Evolutionary conservation across 2,329 filamentous ascomycete species (phyloP).

Genomic region (Chalara sp.): DNA sequence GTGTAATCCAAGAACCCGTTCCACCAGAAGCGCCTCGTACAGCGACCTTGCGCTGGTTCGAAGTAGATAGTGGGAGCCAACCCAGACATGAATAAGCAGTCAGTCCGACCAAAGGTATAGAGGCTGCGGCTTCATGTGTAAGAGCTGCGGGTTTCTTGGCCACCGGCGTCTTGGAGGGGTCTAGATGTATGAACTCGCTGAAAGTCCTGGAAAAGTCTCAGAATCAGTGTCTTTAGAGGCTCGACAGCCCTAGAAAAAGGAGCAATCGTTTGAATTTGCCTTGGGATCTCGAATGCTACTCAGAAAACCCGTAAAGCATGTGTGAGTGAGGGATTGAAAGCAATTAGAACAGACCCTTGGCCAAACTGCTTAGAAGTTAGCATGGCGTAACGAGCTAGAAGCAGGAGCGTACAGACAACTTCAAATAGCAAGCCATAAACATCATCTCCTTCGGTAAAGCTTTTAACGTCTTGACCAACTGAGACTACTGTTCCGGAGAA

Average conservation of each 20-base stretch:
- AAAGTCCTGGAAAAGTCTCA: slow-evolving; percentile 12
- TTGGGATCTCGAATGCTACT: too few species aligned
- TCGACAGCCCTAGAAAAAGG: too few species aligned
- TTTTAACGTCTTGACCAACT: slow-evolving; percentile 26
- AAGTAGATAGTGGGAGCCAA: slow-evolving; percentile 17
- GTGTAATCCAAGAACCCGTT: slow-evolving; percentile 22
- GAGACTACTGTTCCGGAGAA: slow-evolving; percentile 27
- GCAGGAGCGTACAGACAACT: neutral
- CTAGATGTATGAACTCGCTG: slow-evolving; percentile 21
- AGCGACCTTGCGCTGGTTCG: slow-evolving; percentile 16
- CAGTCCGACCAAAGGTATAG: slow-evolving; percentile 35
- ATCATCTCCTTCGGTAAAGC: slow-evolving; percentile 29
- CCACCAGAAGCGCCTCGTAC: slow-evolving; percentile 23
- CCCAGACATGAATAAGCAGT: slow-evolving; percentile 30
- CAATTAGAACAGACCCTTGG: slow-evolving; percentile 7
- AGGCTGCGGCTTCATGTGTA: slow-evolving; percentile 36
- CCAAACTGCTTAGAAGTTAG: slow-evolving; percentile 16
- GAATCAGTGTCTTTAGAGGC: too few species aligned
- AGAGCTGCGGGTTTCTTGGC: slow-evolving; percentile 33
- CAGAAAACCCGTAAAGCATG: too few species aligned
- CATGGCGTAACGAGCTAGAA: too few species aligned
- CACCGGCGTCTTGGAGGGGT: slow-evolving; percentile 18
- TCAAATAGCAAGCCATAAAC: slow-evolving; percentile 28
- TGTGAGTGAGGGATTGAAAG: too few species aligned
- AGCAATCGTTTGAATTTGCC: too few species aligned